A percentile compares a stretch with the other conserved stretches of the same genome.
Conservation (phyloP, 768 basidiomycete genomes). For the Boletus tylopilopsis region DNA sequence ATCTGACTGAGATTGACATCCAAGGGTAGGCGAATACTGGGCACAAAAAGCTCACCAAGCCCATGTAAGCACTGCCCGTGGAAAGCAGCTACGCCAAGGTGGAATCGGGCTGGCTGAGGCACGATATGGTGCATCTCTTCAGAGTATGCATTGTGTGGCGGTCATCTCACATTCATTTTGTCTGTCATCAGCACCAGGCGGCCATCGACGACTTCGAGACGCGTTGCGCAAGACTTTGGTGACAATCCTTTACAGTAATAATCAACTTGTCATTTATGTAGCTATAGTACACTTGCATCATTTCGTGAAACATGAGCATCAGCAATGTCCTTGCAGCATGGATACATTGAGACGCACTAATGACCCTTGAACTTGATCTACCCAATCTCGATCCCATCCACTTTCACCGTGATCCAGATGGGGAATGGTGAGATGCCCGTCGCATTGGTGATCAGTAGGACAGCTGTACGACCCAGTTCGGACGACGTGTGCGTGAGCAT, state of each 20-base stretch:
- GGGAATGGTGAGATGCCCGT: slow-evolving; percentile 80
- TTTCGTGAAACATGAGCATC: not conserved
- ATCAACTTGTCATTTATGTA: slow-evolving; percentile 2
- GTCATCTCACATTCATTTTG: not conserved
- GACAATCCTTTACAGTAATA: slow-evolving; percentile 1
- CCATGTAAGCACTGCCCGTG: slow-evolving; percentile 54
- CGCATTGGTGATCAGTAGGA: slow-evolving; percentile 78
- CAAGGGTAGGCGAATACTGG: slow-evolving; percentile 70
- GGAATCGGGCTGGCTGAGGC: slow-evolving; percentile 76
- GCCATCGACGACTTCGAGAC: slow-evolving; percentile 21
- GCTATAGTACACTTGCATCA: slow-evolving; percentile 3
- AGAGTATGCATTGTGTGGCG: not conserved
- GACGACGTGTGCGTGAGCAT: slow-evolving; percentile 80
- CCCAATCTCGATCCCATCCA: slow-evolving; percentile 63
- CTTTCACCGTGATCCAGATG: slow-evolving; percentile 60
- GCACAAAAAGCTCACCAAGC: slow-evolving; percentile 61
- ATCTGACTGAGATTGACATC: not conserved
- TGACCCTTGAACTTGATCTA: no score
- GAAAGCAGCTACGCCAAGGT: slow-evolving; percentile 73
- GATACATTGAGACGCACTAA: no score
- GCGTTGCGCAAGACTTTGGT: slow-evolving; percentile 17
- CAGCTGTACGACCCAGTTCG: slow-evolving; percentile 66
- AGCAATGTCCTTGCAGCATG: no score
- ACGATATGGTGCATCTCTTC: slow-evolving; percentile 50
- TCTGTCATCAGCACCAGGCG: slow-evolving; percentile 23